phyloP scores from a whole-genome alignment of 208 protist species.

The Trypanosoma melophagium region DNA sequence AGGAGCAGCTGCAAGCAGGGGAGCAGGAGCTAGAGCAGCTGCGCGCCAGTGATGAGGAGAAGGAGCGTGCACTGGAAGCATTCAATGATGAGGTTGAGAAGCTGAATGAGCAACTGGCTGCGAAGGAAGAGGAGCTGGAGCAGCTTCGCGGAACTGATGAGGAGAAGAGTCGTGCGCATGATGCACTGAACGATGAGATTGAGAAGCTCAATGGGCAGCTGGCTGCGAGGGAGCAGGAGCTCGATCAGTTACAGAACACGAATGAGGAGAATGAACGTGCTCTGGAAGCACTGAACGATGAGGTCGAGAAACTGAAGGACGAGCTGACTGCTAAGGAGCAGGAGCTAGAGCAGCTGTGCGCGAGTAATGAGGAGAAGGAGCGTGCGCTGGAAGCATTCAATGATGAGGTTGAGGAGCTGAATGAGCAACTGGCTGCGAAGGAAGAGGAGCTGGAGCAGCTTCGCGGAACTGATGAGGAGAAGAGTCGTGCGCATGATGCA shows the following conservation, averaged over 20 bases:
- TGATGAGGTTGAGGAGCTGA: not conserved
- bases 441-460: no score
- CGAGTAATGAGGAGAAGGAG: not conserved
- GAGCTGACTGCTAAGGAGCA: slow-evolving; percentile 15
- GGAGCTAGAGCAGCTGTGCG: not conserved
- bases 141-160: no score
- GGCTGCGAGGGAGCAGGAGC: slow-evolving; percentile 9
- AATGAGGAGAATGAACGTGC: not conserved
- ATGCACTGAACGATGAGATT: no score
- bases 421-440: not conserved
- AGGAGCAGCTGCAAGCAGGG: slow-evolving; percentile 5
- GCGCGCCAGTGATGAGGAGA: not conserved
- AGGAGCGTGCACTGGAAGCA: no score
- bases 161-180: no score
- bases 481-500: no score
- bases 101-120: no score
- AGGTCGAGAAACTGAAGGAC: slow-evolving; percentile 26
- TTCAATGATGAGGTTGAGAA: no score
- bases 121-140: no score
- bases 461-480: no score
- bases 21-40: slow-evolving; percentile 1
- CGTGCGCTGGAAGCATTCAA: not conserved
- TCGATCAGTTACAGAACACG: not conserved
- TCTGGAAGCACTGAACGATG: slow-evolving; percentile 8
- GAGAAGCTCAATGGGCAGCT: slow-evolving; percentile 5